Evolutionary conservation across 176 grass and related monocot species (phyloP).

Genomic region (Phoenix roebelenii): DNA sequence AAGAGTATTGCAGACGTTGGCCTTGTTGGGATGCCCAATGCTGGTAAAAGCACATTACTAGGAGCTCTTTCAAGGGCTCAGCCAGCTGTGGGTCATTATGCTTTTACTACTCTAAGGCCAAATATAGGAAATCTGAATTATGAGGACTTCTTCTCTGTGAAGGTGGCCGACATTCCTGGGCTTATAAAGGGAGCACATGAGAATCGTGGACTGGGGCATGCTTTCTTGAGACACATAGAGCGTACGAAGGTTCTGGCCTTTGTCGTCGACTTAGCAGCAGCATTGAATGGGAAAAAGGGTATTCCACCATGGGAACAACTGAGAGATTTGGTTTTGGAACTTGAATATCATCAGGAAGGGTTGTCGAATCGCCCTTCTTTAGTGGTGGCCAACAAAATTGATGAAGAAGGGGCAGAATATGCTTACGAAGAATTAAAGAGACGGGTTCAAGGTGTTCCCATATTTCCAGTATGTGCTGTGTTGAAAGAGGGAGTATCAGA

Average conservation of each 20-base stretch:
- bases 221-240: slow-evolving; percentile 90
- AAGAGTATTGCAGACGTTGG: slow-evolving; percentile 91
- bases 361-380: slow-evolving; percentile 62
- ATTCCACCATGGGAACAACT: slow-evolving; percentile 77
- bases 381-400: slow-evolving; percentile 77
- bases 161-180: slow-evolving; percentile 82
- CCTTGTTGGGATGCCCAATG: slow-evolving; percentile 80
- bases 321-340: slow-evolving; percentile 45
- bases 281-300: slow-evolving; percentile 45
- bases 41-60: slow-evolving; percentile 76
- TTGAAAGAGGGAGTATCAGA: slow-evolving; percentile 62
- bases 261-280: slow-evolving; percentile 60
- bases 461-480: slow-evolving; percentile 80
- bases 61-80: slow-evolving; percentile 61
- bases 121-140: slow-evolving; percentile 76
- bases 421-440: slow-evolving; percentile 48
- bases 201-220: slow-evolving; percentile 79
- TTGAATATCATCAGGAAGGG: slow-evolving; percentile 69
- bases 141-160: slow-evolving; percentile 58
- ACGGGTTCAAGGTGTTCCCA: slow-evolving; percentile 47
- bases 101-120: slow-evolving; percentile 70
- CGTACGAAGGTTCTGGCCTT: slow-evolving; percentile 73
- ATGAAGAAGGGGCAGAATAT: slow-evolving; percentile 57
- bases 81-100: slow-evolving; percentile 61
- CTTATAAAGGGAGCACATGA: slow-evolving; percentile 76